Percentiles rank a stretch among this genome's conserved stretches.
phyloP scores from a whole-genome alignment of 2,329 filamentous ascomycete genomes.

The Teratosphaeria epicoccoides region DNA sequence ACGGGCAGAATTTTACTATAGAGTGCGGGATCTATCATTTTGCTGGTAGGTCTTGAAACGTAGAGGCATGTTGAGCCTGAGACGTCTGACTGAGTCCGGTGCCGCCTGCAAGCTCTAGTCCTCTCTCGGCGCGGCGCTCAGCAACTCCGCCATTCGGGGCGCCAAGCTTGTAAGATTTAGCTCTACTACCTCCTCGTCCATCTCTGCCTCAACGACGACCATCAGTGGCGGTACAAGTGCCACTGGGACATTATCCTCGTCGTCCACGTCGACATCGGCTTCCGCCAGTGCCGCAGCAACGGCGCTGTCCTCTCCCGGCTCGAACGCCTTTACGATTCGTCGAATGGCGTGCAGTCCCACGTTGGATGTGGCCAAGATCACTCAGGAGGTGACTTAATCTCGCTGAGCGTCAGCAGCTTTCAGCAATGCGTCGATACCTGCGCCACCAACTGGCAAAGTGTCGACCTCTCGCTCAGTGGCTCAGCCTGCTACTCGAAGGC shows the following conservation, averaged over 20 bases:
- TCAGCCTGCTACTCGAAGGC: constrained; percentile 22
- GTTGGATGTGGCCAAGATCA: constrained; percentile 21
- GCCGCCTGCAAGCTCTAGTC: constrained; percentile 23
- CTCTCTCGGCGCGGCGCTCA: constrained; percentile 11
- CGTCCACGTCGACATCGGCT: constrained; percentile 4
- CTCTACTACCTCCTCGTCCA: neutral
- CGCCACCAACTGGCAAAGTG: constrained; percentile 19
- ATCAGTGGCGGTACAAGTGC: neutral
- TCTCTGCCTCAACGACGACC: constrained; percentile 4
- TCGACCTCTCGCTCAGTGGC: constrained; percentile 23
- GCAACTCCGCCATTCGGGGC: constrained; percentile 12
- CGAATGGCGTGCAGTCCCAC: constrained; percentile 11
- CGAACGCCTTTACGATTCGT: constrained; percentile 11
- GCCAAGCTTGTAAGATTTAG: constrained; percentile 12
- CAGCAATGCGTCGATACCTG: constrained; percentile 23
- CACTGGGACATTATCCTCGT: constrained; percentile 1
- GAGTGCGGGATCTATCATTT: constrained; percentile 13
- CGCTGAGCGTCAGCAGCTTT: constrained; percentile 14
- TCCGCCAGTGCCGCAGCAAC: constrained; percentile 6
- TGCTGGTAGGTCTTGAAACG: constrained; percentile 12
- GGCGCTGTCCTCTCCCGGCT: constrained; percentile 11
- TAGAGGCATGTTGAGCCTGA: constrained; percentile 20
- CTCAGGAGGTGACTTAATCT: constrained; percentile 19
- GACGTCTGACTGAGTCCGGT: constrained; percentile 23
- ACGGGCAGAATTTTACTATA: constrained; percentile 19